Conservation (phyloP, 805 yeast genomes). For the Suhomyces faveliae region DNA sequence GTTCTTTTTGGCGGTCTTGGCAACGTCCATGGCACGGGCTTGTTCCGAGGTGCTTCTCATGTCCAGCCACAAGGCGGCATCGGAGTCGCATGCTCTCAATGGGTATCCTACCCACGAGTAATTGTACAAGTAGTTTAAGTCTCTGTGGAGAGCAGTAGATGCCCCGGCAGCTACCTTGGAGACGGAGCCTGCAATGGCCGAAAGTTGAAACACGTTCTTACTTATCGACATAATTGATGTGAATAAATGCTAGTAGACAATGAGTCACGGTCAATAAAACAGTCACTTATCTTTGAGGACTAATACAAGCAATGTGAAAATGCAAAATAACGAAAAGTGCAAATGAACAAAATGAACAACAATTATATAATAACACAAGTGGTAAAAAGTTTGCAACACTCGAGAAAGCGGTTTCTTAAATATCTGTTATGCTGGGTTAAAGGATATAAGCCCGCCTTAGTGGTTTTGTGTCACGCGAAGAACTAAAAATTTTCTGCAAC, state of each 20-base stretch:
- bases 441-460: not conserved
- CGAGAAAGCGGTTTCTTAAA: not conserved
- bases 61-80: conserved; percentile 24
- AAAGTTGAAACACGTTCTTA: conserved; percentile 21
- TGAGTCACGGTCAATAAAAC: no score
- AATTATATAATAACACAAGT: not conserved
- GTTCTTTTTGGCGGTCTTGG: not conserved
- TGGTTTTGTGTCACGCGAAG: not conserved
- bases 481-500: not conserved
- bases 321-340: not conserved
- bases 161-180: conserved; percentile 20
- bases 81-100: conserved; percentile 19
- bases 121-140: conserved; percentile 19
- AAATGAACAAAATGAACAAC: not conserved
- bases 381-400: not conserved
- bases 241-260: not conserved
- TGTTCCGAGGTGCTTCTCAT: conserved; percentile 7
- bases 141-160: conserved; percentile 17
- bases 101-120: conserved; percentile 21
- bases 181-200: conserved; percentile 26
- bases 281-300: not conserved
- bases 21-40: conserved; percentile 3
- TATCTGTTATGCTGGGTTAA: not conserved
- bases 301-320: not conserved
- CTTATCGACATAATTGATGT: conserved; percentile 5